Base-by-base conservation (phyloP, 2,329 filamentous ascomycete species). In the Tolypocladium tropicale region DNA sequence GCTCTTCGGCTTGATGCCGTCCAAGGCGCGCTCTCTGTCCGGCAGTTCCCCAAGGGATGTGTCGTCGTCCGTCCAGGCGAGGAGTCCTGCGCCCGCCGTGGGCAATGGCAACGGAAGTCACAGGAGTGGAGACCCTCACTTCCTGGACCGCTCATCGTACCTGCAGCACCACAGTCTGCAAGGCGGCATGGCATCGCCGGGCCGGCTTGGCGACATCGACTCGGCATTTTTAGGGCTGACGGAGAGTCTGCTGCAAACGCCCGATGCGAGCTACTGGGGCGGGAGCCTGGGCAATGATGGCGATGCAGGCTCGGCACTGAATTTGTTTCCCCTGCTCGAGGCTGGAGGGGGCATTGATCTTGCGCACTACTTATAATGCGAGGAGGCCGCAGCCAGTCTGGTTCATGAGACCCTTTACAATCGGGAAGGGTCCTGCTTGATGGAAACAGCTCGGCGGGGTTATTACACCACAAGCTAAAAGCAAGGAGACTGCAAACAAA, bases 321-420 rank as follows among this genome's bases (percentile, higher is more conserved):
- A 81, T 54, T 55, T 81, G 16, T 81, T 81, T 60, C 74, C 78
- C 1, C 57, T 81, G 51, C 63, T 81, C 37, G 78, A 81, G 39
- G 73, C 73, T 0, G 76, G 77, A 1, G 78, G 78, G 0, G 78
- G 78, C 9, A 81, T 81, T 55, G 78, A 81, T 61, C 65, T 81
- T 43, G 77, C 72, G 9, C 71, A 74, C 58, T 69, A 73, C 57
- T 59, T 72, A 23, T 72, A 33, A 58, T 14, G 21, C 11, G 18
- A 41, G 18, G 37, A 39, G 18, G n/a, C n/a, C n/a, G n/a, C n/a
- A n/a, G n/a, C n/a, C n/a, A n/a, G n/a, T n/a, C n/a, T n/a, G n/a
- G n/a, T n/a, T n/a, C 30, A 32, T 32, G 30, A 32, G 30, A 32
- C 30, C 30, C 9, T 32, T 4, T 5, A 9, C 30, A 32, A 32